phyloP scores from a whole-genome alignment of 164 flowering plant species.

The Magnolia officinalis region DNA sequence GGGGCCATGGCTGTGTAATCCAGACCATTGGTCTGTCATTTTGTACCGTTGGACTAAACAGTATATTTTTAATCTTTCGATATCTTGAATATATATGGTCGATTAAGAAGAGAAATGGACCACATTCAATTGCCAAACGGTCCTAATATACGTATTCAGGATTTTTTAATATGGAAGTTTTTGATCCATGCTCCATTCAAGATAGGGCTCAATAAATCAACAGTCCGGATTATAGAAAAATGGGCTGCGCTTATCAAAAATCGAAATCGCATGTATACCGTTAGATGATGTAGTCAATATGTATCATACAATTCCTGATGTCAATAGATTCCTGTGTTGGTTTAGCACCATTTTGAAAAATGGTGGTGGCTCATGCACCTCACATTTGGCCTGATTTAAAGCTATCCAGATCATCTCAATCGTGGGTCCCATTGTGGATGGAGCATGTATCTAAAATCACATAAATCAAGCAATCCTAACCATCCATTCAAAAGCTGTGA shows the following conservation, averaged over 20 bases:
- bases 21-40: too few relatives aligned
- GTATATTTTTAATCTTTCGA: too few relatives aligned
- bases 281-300: background rate
- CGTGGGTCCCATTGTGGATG: background rate
- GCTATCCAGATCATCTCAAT: background rate
- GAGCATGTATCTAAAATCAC: background rate
- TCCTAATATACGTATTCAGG: background rate
- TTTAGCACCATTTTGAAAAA: background rate
- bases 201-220: background rate
- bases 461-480: background rate
- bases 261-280: background rate
- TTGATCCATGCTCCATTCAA: background rate
- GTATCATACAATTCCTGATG: background rate
- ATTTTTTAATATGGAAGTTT: background rate
- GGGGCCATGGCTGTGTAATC: too few relatives aligned
- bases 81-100: background rate
- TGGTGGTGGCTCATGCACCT: background rate
- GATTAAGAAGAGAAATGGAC: background rate
- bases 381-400: background rate
- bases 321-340: background rate
- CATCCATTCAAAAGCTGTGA: background rate
- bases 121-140: background rate
- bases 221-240: background rate
- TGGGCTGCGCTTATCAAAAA: background rate
- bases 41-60: too few relatives aligned